These are phyloP conservation scores for Penicillium sp. DNA, from an alignment of 2,329 filamentous ascomycete genomes.

Conservation along the genomic window DNA sequence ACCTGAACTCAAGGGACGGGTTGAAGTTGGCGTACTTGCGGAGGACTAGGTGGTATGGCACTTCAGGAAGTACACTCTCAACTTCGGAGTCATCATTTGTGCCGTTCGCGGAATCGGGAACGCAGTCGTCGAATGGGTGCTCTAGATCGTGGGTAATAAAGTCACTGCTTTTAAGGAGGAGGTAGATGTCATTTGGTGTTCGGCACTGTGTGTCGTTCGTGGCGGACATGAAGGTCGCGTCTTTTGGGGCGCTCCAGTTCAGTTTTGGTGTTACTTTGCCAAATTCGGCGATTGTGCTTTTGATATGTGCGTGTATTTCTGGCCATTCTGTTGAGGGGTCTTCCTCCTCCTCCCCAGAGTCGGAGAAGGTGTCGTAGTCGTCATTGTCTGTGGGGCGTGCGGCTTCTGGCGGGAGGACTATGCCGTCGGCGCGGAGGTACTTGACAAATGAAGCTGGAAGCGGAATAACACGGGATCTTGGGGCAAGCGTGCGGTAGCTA, in stretches of 20 bases:
- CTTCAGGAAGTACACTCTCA: conserved; percentile 35
- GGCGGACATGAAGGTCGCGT: conserved; percentile 83
- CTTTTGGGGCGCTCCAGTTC: conserved; percentile 96
- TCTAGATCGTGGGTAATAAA: conserved; percentile 93
- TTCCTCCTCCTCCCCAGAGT: conserved; percentile 55
- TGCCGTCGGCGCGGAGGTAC: conserved; percentile 89
- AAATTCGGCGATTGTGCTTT: conserved; percentile 70
- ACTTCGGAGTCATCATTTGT: conserved; percentile 7
- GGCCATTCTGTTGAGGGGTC: conserved; percentile 56
- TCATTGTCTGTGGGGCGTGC: conserved; percentile 33
- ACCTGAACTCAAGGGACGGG: conserved; percentile 88
- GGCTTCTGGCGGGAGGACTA: conserved; percentile 63
- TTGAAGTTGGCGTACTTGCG: conserved; percentile 85
- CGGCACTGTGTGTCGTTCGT: conserved; percentile 91
- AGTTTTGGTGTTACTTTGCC: conserved; percentile 87
- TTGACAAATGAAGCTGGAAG: conserved; percentile 70
- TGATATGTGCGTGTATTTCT: conserved; percentile 72
- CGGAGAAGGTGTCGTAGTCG: conserved; percentile 49
- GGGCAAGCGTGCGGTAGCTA: conserved; percentile 72
- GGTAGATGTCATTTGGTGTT: conserved; percentile 83
- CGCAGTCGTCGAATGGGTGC: conserved; percentile 79
- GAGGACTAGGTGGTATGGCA: conserved; percentile 76
- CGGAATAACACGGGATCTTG: conserved; percentile 80
- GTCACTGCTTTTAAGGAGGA: conserved; percentile 88
- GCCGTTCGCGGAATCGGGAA: conserved; percentile 31